A percentile compares a stretch with the other conserved stretches of the same genome.
These are phyloP conservation scores for Terfezia claveryi DNA, from an alignment of 495 filamentous ascomycete genomes.

Conservation along the genomic window DNA sequence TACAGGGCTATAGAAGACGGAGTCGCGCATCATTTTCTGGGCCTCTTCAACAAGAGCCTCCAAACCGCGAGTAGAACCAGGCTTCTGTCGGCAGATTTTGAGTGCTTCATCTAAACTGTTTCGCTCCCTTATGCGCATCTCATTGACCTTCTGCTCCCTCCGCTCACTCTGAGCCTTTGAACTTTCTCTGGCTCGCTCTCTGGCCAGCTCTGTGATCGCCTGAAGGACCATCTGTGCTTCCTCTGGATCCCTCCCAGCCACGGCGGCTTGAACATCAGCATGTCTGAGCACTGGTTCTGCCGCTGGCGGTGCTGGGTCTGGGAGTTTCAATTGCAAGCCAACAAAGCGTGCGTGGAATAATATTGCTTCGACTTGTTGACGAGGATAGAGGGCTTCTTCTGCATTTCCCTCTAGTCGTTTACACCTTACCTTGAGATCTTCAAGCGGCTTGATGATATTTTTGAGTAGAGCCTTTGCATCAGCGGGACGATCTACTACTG, in stretches of 20 bases:
- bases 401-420: neutral
- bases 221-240: neutral
- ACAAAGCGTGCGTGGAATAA: conserved; percentile 21
- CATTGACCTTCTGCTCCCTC: neutral
- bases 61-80: conserved; percentile 14
- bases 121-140: neutral
- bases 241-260: neutral
- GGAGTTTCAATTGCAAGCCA: conserved; percentile 13
- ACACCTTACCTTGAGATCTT: conserved; percentile 2
- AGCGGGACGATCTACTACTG: neutral
- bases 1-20: conserved; percentile 19
- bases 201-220: conserved; percentile 4
- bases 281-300: neutral
- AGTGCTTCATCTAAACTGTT: neutral
- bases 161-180: too few relatives aligned
- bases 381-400: neutral
- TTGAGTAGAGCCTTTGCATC: neutral
- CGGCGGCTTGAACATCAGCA: neutral
- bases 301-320: neutral
- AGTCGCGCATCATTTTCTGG: conserved; percentile 1
- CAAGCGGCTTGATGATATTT: neutral
- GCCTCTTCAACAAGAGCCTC: conserved; percentile 18
- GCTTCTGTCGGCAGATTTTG: neutral
- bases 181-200: neutral
- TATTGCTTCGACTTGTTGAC: conserved; percentile 17